Evolutionary conservation across 805 yeast species (phyloP), one percentile per base, ranked within the genome.

Genomic region (Yarrowia porcina): DNA sequence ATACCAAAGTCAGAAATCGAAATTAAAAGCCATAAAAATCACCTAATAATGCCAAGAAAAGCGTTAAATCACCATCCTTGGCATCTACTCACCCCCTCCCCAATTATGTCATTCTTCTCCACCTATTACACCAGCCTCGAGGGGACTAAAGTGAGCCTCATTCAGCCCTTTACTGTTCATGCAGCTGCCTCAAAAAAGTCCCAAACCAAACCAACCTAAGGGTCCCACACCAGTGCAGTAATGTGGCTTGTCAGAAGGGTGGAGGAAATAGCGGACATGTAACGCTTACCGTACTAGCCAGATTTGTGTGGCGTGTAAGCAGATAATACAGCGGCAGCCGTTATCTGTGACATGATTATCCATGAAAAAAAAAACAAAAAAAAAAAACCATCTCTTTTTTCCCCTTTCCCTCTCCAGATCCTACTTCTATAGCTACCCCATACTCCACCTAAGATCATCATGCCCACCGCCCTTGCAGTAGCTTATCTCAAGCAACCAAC

Each of bases 251-350:
- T 17, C 20, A 1, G 11, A 27, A 25, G 33, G 35, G 50, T 44
- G 50, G 50, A 44, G 50, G 50, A 44, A 18, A 44, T 44, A 28
- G 50, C 50, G 50, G 50, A 44, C 23, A 44, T 44, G 50, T 44
- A 17, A 28, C 50, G 18, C 33, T 28, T 44, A 30, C 12, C 44
- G 9, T 36, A 11, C 44, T 42, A 42, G 49, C 33, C 18, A 28
- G 44, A n/a, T 30, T 23, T 42, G n/a, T n/a, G n/a, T n/a, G n/a
- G n/a, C n/a, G n/a, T n/a, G n/a, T n/a, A n/a, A n/a, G n/a, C n/a
- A n/a, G n/a, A n/a, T n/a, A n/a, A n/a, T n/a, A n/a, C n/a, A n/a
- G n/a, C n/a, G n/a, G n/a, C n/a, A n/a, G n/a, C n/a, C n/a, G n/a
- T n/a, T n/a, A n/a, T n/a, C n/a, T n/a, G n/a, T n/a, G n/a, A n/a